Conservation (phyloP, 805 yeast species). For the Saccharomycopsis fibuligera region DNA sequence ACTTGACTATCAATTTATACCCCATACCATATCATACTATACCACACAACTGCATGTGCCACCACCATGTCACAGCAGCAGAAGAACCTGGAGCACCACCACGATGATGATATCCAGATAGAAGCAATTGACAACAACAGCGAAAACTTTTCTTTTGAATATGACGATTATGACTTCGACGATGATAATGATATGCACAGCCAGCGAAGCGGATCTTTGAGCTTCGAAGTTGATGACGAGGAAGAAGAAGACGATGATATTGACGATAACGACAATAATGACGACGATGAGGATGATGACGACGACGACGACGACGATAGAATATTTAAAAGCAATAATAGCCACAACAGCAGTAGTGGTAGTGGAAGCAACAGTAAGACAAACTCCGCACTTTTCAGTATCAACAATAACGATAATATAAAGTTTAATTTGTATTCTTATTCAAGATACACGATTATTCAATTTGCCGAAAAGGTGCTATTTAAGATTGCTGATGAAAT, state of each 20-base stretch:
- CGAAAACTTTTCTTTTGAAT: constrained; percentile 21
- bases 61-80: no score
- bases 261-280: constrained; percentile 19
- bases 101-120: no score
- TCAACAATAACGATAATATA: constrained; percentile 14
- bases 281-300: constrained; percentile 24
- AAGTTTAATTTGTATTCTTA: constrained; percentile 24
- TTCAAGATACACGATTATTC: constrained; percentile 25
- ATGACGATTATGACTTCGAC: constrained; percentile 21
- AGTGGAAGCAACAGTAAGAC: constrained; percentile 1
- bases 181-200: no score
- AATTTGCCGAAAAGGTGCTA: constrained; percentile 24
- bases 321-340: neutral
- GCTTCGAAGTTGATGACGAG: constrained; percentile 12
- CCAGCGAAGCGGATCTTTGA: no score
- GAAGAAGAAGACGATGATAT: constrained; percentile 20
- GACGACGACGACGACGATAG: constrained; percentile 11
- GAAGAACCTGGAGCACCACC: no score
- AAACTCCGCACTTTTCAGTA: neutral
- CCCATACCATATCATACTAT: no score
- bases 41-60: no score
- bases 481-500: constrained; percentile 30
- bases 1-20: no score
- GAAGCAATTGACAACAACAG: neutral
- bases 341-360: constrained; percentile 2